These are phyloP conservation scores for Trichoderma atroviride DNA, from an alignment of 2,329 filamentous ascomycete genomes.

Conservation along the genomic window DNA sequence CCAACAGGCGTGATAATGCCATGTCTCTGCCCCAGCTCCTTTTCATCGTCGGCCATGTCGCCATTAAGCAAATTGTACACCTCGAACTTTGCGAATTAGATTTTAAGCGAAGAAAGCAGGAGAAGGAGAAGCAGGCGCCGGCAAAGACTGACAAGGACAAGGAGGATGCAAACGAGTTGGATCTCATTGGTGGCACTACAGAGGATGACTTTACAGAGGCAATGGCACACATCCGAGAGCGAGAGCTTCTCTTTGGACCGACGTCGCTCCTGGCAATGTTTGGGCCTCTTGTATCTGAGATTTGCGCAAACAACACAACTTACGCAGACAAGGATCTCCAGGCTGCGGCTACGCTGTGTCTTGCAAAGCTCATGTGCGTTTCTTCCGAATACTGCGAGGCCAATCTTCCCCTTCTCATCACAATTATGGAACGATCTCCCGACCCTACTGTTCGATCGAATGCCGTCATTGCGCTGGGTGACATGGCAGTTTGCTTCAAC, in stretches of 20 bases:
- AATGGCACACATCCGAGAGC: slow-evolving; percentile 80
- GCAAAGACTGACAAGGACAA: slow-evolving; percentile 55
- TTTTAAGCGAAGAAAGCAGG: slow-evolving; percentile 94
- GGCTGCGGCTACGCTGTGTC: slow-evolving; percentile 87
- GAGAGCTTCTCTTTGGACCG: slow-evolving; percentile 79
- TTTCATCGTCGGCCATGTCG: slow-evolving; percentile 94
- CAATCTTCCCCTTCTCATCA: slow-evolving; percentile 91
- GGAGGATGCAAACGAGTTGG: slow-evolving; percentile 82
- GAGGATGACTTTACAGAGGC: slow-evolving; percentile 91
- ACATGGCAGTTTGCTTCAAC: slow-evolving; percentile 99
- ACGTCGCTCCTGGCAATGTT: slow-evolving; percentile 86
- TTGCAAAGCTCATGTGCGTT: slow-evolving; percentile 98
- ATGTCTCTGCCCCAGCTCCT: slow-evolving; percentile 85
- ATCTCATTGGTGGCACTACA: slow-evolving; percentile 94
- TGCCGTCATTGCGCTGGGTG: slow-evolving; percentile 92
- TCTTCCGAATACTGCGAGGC: slow-evolving; percentile 94
- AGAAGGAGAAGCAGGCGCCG: slow-evolving; percentile 71
- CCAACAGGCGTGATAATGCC: slow-evolving; percentile 66
- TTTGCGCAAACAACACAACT: slow-evolving; percentile 91
- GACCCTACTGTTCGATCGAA: slow-evolving; percentile 94
- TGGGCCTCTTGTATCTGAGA: slow-evolving; percentile 87
- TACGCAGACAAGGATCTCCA: slow-evolving; percentile 91
- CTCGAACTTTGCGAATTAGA: slow-evolving; percentile 96
- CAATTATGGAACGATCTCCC: slow-evolving; percentile 92
- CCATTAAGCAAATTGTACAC: slow-evolving; percentile 98